Percentiles rank a stretch among this genome's conserved stretches.
Evolutionary conservation across 805 yeast species (phyloP).

Genomic region (Teunomyces tritomae): DNA sequence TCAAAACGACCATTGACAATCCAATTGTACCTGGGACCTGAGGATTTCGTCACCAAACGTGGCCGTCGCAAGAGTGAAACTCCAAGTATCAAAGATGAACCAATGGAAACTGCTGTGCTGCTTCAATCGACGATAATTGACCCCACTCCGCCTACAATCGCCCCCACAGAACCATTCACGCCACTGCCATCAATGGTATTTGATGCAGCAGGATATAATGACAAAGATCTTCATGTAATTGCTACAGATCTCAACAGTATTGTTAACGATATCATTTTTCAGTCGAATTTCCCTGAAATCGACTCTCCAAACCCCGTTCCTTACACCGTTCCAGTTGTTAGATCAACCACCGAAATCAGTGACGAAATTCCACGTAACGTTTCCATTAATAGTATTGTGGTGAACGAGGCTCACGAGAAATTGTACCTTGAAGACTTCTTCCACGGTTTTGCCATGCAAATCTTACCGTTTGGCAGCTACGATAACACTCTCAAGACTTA

Average conservation of each 20-base stretch:
- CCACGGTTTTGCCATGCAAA: constrained; percentile 34
- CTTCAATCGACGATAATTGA: not conserved
- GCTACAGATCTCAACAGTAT: constrained; percentile 41
- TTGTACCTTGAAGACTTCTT: constrained; percentile 38
- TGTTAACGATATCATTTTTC: constrained; percentile 29
- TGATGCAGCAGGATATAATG: constrained; percentile 12
- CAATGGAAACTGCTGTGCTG: not conserved
- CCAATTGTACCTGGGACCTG: constrained; percentile 10
- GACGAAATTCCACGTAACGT: constrained; percentile 23
- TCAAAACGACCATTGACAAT: constrained; percentile 4
- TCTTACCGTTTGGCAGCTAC: constrained; percentile 38
- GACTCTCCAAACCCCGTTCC: not conserved
- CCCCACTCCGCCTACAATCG: not conserved
- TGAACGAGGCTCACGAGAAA: constrained; percentile 26
- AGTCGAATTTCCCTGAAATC: constrained; percentile 2
- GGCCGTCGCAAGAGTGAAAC: not conserved
- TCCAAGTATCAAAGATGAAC: not conserved
- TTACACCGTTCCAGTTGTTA: not conserved
- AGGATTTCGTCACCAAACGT: constrained; percentile 3
- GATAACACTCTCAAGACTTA: constrained; percentile 23
- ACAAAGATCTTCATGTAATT: constrained; percentile 33
- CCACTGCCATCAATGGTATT: not conserved
- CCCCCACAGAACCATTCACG: not conserved
- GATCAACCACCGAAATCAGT: not conserved
- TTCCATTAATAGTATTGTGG: constrained; percentile 28